Conservation (phyloP, 225 moss, liverwort and hornwort genomes). For the Climacium dendroides region DNA sequence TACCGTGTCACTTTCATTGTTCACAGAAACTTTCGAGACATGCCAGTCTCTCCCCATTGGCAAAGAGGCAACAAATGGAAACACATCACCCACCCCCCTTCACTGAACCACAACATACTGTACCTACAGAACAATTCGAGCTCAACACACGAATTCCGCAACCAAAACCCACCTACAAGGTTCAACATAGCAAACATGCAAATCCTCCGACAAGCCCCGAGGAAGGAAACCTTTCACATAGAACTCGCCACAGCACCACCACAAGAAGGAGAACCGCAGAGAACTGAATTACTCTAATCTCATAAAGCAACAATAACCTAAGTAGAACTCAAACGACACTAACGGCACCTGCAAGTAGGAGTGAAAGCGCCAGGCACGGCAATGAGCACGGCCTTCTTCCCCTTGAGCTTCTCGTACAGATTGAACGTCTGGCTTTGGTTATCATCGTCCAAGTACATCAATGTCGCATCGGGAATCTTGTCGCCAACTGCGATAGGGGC, state of each 20-base stretch:
- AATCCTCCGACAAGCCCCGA: background rate
- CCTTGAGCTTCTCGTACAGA: conserved; percentile 27
- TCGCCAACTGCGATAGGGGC: conserved; percentile 71
- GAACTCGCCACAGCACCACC: background rate
- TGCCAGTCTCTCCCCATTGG: too few relatives aligned
- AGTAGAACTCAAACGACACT: too few relatives aligned
- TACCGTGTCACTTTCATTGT: too few relatives aligned
- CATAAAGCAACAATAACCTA: background rate
- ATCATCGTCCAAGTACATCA: conserved; percentile 32
- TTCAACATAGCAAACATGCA: background rate
- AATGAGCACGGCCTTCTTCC: conserved; percentile 82
- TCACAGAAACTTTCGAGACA: too few relatives aligned
- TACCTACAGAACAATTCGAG: background rate
- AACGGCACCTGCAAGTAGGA: conserved; percentile 62
- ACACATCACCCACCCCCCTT: background rate
- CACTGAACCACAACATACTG: background rate
- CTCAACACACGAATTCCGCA: background rate
- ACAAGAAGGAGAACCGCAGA: background rate
- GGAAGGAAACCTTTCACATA: background rate
- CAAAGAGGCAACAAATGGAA: too few relatives aligned
- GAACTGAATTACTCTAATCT: background rate
- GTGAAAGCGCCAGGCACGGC: conserved; percentile 91
- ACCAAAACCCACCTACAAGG: background rate
- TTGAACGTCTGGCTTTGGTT: conserved; percentile 23
- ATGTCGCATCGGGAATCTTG: conserved; percentile 42